phyloP scores from a whole-genome alignment of 768 basidiomycete species.

The Collybia sordida region DNA sequence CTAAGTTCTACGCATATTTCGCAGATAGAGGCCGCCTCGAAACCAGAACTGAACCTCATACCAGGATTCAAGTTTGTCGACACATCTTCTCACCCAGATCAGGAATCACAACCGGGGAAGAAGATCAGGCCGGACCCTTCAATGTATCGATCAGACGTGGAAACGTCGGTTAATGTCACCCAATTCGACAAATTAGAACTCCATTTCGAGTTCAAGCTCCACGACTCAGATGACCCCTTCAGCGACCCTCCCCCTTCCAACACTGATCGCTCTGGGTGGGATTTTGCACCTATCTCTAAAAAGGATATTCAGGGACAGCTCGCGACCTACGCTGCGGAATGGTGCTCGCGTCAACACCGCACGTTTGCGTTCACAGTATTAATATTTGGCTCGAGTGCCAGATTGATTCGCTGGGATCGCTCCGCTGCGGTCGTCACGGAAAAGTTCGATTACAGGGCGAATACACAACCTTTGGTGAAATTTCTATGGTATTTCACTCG shows the following conservation, averaged over 20 bases:
- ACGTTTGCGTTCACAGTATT: constrained; percentile 23
- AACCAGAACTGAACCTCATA: background rate
- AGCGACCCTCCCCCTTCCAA: background rate
- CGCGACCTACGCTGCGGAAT: constrained; percentile 15
- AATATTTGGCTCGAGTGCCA: constrained; percentile 21
- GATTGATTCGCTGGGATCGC: constrained; percentile 32
- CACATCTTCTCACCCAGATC: constrained; percentile 8
- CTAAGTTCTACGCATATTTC: background rate
- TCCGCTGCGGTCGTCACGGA: constrained; percentile 27
- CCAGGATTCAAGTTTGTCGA: constrained; percentile 8
- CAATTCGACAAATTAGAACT: constrained; percentile 4
- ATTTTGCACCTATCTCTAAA: background rate
- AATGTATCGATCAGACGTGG: background rate
- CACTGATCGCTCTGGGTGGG: background rate
- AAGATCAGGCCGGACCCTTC: constrained; percentile 4
- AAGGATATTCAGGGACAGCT: constrained; percentile 21
- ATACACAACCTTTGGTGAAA: constrained; percentile 17
- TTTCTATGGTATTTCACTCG: constrained; percentile 29
- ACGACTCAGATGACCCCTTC: constrained; percentile 10
- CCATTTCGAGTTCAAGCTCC: constrained; percentile 15
- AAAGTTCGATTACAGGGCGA: constrained; percentile 19
- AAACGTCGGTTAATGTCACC: background rate
- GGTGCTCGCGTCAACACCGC: constrained; percentile 24
- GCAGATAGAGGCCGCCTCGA: background rate
- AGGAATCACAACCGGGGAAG: background rate